These are phyloP conservation scores for Phoenix dactylifera DNA, from an alignment of 176 grass and related monocot species.

Conservation along the genomic window DNA sequence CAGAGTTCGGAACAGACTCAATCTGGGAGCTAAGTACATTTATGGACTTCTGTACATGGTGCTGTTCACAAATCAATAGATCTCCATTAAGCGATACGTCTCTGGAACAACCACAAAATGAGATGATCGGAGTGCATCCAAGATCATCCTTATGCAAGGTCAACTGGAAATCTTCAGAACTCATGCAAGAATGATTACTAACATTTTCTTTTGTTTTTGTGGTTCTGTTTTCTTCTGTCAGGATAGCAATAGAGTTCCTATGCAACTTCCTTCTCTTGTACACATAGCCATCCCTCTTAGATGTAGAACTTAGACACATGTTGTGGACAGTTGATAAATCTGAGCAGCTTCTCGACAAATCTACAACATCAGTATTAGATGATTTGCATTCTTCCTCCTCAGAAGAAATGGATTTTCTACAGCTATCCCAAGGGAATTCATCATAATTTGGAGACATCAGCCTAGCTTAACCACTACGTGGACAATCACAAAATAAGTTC, in stretches of 20 bases:
- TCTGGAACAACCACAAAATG: not conserved
- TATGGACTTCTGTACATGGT: no score
- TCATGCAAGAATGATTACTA: conserved; percentile 5
- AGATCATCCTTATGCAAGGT: not conserved
- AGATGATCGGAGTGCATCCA: conserved; percentile 4
- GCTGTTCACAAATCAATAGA: no score
- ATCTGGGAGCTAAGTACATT: no score
- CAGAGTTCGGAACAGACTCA: conserved; percentile 16
- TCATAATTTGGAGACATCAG: conserved; percentile 34
- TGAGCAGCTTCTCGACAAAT: conserved; percentile 15
- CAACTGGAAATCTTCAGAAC: conserved; percentile 18
- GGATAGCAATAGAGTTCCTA: conserved; percentile 17
- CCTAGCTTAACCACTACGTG: conserved; percentile 15
- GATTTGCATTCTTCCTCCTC: conserved; percentile 29
- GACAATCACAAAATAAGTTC: not conserved
- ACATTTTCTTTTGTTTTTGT: conserved; percentile 4
- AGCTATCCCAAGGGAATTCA: conserved; percentile 16
- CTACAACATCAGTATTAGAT: conserved; percentile 11
- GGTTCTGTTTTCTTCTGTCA: conserved; percentile 21
- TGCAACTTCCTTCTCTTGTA: conserved; percentile 45
- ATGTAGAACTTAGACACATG: conserved; percentile 11
- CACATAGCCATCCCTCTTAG: conserved; percentile 23
- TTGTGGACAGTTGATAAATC: conserved; percentile 11
- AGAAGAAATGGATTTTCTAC: conserved; percentile 18
- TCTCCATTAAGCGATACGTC: no score